Percentiles rank a stretch among this genome's conserved stretches.
Conservation (phyloP, 2,329 filamentous ascomycete species). For the Colletotrichum sp. region DNA sequence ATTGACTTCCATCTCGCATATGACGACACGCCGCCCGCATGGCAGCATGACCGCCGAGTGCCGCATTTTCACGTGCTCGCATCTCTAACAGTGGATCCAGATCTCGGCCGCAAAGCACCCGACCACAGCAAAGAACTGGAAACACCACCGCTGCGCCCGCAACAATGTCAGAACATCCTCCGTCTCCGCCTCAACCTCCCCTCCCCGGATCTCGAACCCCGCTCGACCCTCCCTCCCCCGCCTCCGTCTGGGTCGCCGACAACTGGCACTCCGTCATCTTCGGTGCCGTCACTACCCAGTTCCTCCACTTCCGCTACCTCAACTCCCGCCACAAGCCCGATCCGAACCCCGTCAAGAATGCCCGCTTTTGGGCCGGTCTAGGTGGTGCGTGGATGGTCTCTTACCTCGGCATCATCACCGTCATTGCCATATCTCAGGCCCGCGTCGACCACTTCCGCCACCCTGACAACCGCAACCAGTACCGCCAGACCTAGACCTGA, state of each 20-base stretch:
- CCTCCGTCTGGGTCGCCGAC: constrained; percentile 20
- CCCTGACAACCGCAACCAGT: constrained; percentile 6
- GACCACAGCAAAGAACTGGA: background rate
- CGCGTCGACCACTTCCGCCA: constrained; percentile 19
- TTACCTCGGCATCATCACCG: constrained; percentile 19
- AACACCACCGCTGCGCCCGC: background rate
- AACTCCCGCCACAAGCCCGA: constrained; percentile 10
- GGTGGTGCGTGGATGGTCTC: constrained; percentile 23
- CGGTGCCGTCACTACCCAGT: constrained; percentile 15
- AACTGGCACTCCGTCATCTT: constrained; percentile 21
- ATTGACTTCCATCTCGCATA: background rate
- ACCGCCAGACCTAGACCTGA: background rate
- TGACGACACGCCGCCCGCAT: background rate
- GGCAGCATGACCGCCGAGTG: background rate
- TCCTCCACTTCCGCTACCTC: constrained; percentile 23
- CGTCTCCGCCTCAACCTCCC: background rate
- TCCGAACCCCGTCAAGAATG: constrained; percentile 22
- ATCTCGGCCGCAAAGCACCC: background rate
- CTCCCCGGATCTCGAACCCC: background rate
- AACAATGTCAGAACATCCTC: background rate
- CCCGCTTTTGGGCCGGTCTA: constrained; percentile 23
- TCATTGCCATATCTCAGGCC: constrained; percentile 18
- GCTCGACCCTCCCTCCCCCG: constrained; percentile 9
- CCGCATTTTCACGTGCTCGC: background rate
- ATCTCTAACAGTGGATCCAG: background rate